These are phyloP conservation scores for Solanum hybrid DNA, from an alignment of 305 asterid species.

Conservation along the genomic window DNA sequence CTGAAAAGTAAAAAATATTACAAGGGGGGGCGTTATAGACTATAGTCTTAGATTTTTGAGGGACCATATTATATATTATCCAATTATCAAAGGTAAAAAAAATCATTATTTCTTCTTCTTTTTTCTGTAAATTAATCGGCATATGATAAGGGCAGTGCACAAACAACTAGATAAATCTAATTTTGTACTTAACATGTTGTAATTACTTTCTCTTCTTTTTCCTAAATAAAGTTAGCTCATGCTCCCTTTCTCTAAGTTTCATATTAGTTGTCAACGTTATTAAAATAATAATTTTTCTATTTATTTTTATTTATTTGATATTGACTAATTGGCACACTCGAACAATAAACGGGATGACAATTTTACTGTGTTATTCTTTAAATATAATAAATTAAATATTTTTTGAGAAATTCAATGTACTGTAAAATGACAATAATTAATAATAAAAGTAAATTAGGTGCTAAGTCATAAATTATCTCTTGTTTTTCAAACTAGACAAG, in stretches of 20 bases:
- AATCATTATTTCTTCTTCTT: background rate
- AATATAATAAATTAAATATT: background rate
- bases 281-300: background rate
- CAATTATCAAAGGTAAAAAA: background rate
- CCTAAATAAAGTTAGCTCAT: constrained; percentile 9
- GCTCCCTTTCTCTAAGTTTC: background rate
- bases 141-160: constrained; percentile 34
- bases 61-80: constrained; percentile 23
- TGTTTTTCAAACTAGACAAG: too few relatives aligned
- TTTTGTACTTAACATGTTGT: constrained; percentile 16
- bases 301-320: background rate
- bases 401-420: background rate
- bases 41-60: constrained; percentile 12
- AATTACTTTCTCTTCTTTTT: background rate
- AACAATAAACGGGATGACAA: background rate
- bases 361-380: background rate
- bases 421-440: background rate
- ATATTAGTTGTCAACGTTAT: background rate
- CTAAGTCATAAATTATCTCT: background rate
- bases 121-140: constrained; percentile 24
- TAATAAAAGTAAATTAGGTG: background rate
- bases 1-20: background rate
- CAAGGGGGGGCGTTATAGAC: constrained; percentile 40
- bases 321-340: background rate
- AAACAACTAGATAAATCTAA: constrained; percentile 35